phyloP scores from a whole-genome alignment of 2,329 filamentous ascomycete genomes.

The Nemania serpens region DNA sequence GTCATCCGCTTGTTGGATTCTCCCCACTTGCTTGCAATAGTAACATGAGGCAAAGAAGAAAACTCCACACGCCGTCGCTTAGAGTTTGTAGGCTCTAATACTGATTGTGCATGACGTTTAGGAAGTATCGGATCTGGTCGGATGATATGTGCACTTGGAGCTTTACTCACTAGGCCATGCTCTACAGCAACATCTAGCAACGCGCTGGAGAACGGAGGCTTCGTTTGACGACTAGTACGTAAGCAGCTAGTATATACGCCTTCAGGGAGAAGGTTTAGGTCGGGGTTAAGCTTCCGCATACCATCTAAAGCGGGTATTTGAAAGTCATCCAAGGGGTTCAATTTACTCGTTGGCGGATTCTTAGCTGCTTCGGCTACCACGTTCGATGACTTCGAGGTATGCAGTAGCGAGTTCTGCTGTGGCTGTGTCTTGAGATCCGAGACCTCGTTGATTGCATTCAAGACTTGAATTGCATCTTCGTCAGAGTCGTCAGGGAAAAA shows the following conservation, averaged over 20 bases:
- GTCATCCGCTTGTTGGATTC: conserved; percentile 4
- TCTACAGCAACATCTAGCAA: conserved; percentile 49
- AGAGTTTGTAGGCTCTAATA: conserved; percentile 22
- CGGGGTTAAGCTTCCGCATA: conserved; percentile 9
- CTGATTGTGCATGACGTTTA: conserved; percentile 33
- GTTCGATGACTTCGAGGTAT: neutral
- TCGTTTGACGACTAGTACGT: conserved; percentile 43
- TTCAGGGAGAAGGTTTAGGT: conserved; percentile 32
- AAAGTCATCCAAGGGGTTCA: neutral
- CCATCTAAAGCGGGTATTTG: conserved; percentile 2
- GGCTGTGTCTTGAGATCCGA: conserved; percentile 9
- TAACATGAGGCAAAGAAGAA: conserved; percentile 11
- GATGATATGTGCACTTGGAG: conserved; percentile 28
- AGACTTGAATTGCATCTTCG: conserved; percentile 46
- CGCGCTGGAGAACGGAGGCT: conserved; percentile 45
- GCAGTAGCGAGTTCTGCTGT: neutral
- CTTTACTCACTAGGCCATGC: conserved; percentile 45
- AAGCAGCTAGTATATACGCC: conserved; percentile 53
- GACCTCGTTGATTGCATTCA: conserved; percentile 14
- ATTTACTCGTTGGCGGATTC: neutral
- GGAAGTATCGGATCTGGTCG: conserved; percentile 13
- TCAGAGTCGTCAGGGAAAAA: conserved; percentile 58
- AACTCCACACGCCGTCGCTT: conserved; percentile 41
- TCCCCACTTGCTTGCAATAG: neutral
- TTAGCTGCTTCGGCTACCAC: neutral